Base-by-base conservation (phyloP, 1,139 yeast species). In the Candida gigantensis region DNA sequence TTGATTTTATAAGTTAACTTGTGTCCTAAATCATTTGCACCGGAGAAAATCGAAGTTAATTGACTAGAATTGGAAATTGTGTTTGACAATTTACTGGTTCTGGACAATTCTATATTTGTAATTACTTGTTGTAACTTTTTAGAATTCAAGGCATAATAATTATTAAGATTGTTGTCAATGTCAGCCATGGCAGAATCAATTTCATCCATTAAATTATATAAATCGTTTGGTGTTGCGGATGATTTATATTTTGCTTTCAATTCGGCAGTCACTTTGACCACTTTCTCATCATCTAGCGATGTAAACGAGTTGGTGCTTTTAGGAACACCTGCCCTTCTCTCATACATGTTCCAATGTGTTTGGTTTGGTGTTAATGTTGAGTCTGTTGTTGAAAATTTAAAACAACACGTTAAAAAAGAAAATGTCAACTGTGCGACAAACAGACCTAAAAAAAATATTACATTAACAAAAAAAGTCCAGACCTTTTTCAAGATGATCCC, bases 1-100 rank as follows among this genome's bases (percentile, higher is more conserved):
- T 84, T 72, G 41, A 88, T 86, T 48, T 82, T 78, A 34, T 74
- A 76, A 1, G 95, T 84, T 37, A 88, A 75, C 13, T 76, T 65
- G 29, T 74, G 68, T 3, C 95, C 92, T 42, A 82, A 68, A 38
- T 74, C 75, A 40, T 84, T 79, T 0, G 95, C 85, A 23, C 72
- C 65, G 6, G 79, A 63, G 42, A 84, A 71, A 21, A 79, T 65
- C 23, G 62, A 59, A 11, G 72, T 68, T 42, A 85, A 61, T 10
- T 75, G 70, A 28, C 68, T 65, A 8, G 82, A 74, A 18, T 53
- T 52, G 15, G 53, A 37, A 20, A 71, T 64, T 10, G 74, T 58
- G 9, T 57, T 50, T 1, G 73, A 57, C 33, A 72, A 51, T 42
- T 64, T 63, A 15, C 72, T 65, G 12, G 74, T 65, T 19, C 76